Percentiles rank a stretch among this genome's conserved stretches.
phyloP scores from a whole-genome alignment of 345 rosid genomes.

The Gynandropsis gynandra region DNA sequence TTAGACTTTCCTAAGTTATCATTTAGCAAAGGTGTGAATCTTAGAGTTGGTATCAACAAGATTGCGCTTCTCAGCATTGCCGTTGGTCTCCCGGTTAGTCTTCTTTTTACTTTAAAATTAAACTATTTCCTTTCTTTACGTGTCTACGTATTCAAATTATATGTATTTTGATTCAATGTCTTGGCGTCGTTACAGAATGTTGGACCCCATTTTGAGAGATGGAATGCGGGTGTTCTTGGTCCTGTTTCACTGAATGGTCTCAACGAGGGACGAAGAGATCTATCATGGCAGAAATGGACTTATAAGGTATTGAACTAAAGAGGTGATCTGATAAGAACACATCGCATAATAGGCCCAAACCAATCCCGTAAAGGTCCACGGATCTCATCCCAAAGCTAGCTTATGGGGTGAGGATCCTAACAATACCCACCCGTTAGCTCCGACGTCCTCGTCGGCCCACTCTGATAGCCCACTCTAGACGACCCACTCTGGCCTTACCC shows the following conservation, averaged over 20 bases:
- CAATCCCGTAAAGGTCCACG: no score
- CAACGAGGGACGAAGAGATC: constrained; percentile 68
- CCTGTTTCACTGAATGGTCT: constrained; percentile 79
- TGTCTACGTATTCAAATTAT: no score
- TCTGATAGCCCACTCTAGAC: no score
- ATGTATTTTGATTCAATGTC: no score
- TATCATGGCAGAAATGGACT: constrained; percentile 97
- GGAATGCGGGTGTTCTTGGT: constrained; percentile 96
- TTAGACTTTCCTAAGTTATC: constrained; percentile 82
- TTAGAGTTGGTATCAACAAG: constrained; percentile 82
- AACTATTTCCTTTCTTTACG: not conserved
- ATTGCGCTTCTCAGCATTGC: constrained; percentile 83
- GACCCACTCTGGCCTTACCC: no score
- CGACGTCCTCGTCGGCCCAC: no score
- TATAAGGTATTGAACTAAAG: constrained; percentile 54
- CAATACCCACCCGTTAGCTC: no score
- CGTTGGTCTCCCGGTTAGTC: constrained; percentile 92
- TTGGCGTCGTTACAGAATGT: constrained; percentile 53
- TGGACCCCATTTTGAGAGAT: constrained; percentile 96
- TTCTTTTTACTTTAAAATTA: constrained; percentile 15
- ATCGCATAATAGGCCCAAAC: no score
- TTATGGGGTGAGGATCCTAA: no score
- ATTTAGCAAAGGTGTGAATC: constrained; percentile 52
- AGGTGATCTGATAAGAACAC: no score
- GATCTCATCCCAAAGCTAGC: no score